Base-by-base conservation (phyloP, 805 yeast species). In the Wickerhamomyces chambardii region DNA sequence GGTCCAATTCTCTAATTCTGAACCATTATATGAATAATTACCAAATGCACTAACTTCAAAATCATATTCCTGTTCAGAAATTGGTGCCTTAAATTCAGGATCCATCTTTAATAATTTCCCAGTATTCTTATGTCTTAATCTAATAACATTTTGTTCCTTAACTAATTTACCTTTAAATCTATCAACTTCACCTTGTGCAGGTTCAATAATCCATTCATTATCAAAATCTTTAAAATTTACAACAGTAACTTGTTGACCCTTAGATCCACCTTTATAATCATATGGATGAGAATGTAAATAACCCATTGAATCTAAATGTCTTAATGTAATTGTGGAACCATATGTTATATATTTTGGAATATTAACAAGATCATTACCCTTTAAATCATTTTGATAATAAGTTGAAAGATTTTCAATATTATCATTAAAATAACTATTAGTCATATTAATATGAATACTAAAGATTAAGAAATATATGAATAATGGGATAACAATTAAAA, bases 1-100 rank as follows among this genome's bases (percentile, higher is more conserved):
- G 37, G 72, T 72, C 70, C 86, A 87, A 42, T 73, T 72, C 53
- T 84, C 87, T 51, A 75, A 76, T 29, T 69, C 64, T 44, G 83
- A 83, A 15, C 85, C 92, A 2, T 61, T 59, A 49, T 74, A 73
- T 1, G 76, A 73, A 6, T 65, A 56, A 55, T 71, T 73, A 5
- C 90, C 92, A 37, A 75, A 63, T 43, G 85, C 76, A 19, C 84
- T 71, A 1, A 87, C 95, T 56, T 87, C 95, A 43, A 70, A 73
- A 51, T 87, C 80, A 57, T 90, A 89, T 37, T 92, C 97, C 50
- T 85, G 92, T 51, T 85, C 95, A 9, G 90, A 73, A 19, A 87
- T 73, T 9, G 95, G 96, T 4, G 97, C 96, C 40, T 89, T 75
- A 34, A 71, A 63, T 2, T 55, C 43, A 41, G 84, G 83, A 43